A percentile compares a stretch with the other conserved stretches of the same genome.
Evolutionary conservation across 2,329 filamentous ascomycete species (phyloP).

Genomic region (Epichloe typhina): DNA sequence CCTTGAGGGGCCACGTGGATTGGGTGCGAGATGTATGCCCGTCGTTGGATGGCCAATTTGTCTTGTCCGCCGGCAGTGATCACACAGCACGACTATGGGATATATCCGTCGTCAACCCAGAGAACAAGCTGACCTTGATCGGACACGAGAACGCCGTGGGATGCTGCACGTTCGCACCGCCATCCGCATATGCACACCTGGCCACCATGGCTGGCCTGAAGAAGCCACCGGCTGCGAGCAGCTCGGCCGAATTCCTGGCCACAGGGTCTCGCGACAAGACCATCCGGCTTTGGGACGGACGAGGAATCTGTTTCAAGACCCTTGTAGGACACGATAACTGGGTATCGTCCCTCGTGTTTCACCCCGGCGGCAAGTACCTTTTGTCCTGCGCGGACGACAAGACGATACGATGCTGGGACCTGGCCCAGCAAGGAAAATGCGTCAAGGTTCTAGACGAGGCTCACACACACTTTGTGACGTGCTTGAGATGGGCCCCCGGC

Average conservation of each 20-base stretch:
- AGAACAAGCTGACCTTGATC: constrained; percentile 64
- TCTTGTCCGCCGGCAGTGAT: constrained; percentile 71
- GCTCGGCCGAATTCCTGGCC: constrained; percentile 75
- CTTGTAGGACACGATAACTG: constrained; percentile 87
- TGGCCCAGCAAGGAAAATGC: constrained; percentile 79
- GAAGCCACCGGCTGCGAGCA: constrained; percentile 61
- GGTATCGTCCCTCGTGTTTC: constrained; percentile 76
- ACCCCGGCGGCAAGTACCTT: constrained; percentile 83
- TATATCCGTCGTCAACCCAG: constrained; percentile 46
- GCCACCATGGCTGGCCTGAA: constrained; percentile 69
- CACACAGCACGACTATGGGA: constrained; percentile 77
- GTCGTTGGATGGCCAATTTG: constrained; percentile 67
- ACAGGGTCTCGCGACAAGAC: constrained; percentile 84
- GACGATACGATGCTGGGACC: constrained; percentile 85
- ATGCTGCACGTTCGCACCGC: constrained; percentile 76
- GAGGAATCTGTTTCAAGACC: constrained; percentile 74
- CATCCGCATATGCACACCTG: constrained; percentile 64
- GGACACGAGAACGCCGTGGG: constrained; percentile 79
- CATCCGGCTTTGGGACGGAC: constrained; percentile 77
- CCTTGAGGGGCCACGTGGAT: constrained; percentile 66
- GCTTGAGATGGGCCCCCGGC: constrained; percentile 73
- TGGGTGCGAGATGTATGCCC: constrained; percentile 85
- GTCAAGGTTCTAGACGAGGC: constrained; percentile 68
- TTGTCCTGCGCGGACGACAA: constrained; percentile 82
- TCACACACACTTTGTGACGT: constrained; percentile 76